Conservation (phyloP, 2,329 filamentous ascomycete genomes). For the Colletotrichum australisinense region DNA sequence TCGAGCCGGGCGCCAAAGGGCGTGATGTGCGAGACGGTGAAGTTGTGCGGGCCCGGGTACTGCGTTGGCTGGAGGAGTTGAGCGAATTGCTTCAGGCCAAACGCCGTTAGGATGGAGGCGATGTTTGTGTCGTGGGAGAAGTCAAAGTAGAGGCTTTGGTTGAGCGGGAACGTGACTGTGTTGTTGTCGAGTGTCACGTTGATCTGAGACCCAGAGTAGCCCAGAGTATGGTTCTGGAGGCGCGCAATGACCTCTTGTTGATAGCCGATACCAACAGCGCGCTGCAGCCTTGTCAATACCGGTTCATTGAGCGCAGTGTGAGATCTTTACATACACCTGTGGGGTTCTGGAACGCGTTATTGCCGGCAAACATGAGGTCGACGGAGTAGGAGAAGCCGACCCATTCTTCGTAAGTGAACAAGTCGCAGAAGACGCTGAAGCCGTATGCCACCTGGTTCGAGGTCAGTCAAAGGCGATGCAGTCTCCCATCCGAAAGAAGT, state of each 20-base stretch:
- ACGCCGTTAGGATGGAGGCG: constrained; percentile 75
- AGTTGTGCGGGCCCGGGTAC: constrained; percentile 68
- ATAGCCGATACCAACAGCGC: constrained; percentile 79
- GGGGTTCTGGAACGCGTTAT: constrained; percentile 71
- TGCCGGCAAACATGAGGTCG: constrained; percentile 74
- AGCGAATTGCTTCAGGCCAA: constrained; percentile 77
- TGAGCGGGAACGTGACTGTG: constrained; percentile 75
- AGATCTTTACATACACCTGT: constrained; percentile 60
- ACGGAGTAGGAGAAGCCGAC: constrained; percentile 76
- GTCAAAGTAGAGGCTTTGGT: constrained; percentile 81
- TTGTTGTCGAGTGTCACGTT: constrained; percentile 79
- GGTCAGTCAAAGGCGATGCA: not conserved
- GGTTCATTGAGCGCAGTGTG: constrained; percentile 51
- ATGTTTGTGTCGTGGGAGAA: constrained; percentile 85
- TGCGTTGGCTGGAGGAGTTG: constrained; percentile 65
- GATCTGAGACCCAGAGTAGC: constrained; percentile 69
- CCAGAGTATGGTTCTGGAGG: constrained; percentile 73
- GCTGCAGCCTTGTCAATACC: constrained; percentile 48
- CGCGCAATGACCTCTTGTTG: constrained; percentile 80
- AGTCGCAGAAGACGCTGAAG: constrained; percentile 78
- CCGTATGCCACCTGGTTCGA: constrained; percentile 70
- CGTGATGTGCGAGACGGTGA: constrained; percentile 75
- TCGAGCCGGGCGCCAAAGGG: constrained; percentile 80
- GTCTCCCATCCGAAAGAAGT: not conserved
- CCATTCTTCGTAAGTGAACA: constrained; percentile 84